Conservation (phyloP, 805 yeast genomes). For the Starmerella gropengiesseri region DNA sequence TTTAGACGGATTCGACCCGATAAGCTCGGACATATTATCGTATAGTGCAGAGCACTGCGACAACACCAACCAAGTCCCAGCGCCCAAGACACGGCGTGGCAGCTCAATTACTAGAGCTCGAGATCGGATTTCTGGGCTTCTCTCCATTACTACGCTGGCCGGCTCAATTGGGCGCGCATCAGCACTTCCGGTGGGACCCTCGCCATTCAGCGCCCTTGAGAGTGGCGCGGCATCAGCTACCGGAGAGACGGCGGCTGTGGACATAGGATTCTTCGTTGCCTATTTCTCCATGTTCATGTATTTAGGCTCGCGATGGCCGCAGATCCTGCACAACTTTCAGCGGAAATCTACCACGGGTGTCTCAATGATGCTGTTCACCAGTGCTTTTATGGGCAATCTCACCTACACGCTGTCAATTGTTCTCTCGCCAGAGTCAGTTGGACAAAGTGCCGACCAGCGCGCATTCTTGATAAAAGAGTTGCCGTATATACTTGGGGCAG, state of each 20-base stretch:
- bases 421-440: constrained; percentile 39
- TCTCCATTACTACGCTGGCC: constrained; percentile 4
- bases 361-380: constrained; percentile 65
- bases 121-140: constrained; percentile 11
- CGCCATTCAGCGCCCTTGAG: neutral
- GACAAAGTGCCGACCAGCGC: constrained; percentile 30
- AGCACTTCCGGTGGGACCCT: constrained; percentile 4
- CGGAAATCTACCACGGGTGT: constrained; percentile 81
- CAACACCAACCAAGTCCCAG: constrained; percentile 10
- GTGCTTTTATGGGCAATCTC: constrained; percentile 69
- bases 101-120: neutral
- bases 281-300: constrained; percentile 74
- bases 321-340: constrained; percentile 59
- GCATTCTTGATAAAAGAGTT: constrained; percentile 55
- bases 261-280: constrained; percentile 44
- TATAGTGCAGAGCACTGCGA: neutral
- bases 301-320: constrained; percentile 73
- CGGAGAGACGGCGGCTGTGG: constrained; percentile 4
- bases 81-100: neutral
- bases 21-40: neutral
- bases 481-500: constrained; percentile 75
- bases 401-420: constrained; percentile 68
- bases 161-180: constrained; percentile 13
- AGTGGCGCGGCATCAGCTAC: neutral
- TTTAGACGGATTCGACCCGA: constrained; percentile 11